Conservation (phyloP, 305 asterid genomes). For the Vinca major region DNA sequence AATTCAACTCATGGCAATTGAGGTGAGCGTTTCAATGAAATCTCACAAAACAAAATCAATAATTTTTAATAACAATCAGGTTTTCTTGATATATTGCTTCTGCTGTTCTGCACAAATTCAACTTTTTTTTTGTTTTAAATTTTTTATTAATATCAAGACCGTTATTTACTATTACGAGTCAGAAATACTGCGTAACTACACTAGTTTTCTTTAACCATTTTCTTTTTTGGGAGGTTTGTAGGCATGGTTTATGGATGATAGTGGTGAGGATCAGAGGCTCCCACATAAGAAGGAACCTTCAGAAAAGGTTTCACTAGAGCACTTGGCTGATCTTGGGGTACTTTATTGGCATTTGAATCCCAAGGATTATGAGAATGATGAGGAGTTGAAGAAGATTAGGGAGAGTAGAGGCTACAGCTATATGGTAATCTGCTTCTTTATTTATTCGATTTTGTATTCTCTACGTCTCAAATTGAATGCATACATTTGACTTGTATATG, state of each 20-base stretch:
- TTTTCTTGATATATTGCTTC: neutral
- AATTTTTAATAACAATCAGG: neutral
- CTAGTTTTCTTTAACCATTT: no score
- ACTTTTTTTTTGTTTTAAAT: neutral
- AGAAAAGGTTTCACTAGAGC: constrained; percentile 40
- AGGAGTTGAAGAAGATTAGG: constrained; percentile 51
- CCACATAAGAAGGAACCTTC: constrained; percentile 55
- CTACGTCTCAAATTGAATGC: no score
- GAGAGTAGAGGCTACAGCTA: constrained; percentile 59
- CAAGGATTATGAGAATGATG: constrained; percentile 43
- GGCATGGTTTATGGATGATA: constrained; percentile 83
- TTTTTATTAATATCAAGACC: no score
- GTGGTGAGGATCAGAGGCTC: constrained; percentile 60
- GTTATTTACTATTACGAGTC: no score
- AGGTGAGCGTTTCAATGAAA: constrained; percentile 12
- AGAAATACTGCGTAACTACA: no score
- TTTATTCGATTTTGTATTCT: neutral
- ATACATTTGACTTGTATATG: no score
- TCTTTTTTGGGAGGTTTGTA: constrained; percentile 6
- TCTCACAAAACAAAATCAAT: neutral
- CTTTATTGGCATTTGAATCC: constrained; percentile 65
- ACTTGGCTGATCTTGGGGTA: constrained; percentile 58
- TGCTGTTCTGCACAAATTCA: neutral
- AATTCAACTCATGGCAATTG: constrained; percentile 21
- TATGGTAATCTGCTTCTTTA: constrained; percentile 28